A percentile compares a stretch with the other conserved stretches of the same genome.
Evolutionary conservation across 2,329 filamentous ascomycete genomes (phyloP).

Genomic region (Nigrospora sphaerica): DNA sequence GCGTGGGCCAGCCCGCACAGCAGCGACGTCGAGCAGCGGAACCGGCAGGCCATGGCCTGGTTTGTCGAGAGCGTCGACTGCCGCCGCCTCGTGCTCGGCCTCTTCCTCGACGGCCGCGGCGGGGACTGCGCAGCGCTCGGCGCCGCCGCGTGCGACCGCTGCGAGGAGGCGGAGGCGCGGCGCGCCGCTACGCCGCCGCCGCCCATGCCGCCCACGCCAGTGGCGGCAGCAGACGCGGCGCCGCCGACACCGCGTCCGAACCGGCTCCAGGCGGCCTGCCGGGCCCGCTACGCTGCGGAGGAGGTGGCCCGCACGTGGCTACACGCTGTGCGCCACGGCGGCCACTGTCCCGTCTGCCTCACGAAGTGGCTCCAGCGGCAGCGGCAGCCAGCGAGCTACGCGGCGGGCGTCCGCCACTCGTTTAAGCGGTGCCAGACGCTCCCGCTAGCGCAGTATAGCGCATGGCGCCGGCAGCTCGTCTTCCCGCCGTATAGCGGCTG

Average conservation of each 20-base stretch:
- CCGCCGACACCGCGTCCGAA: no score
- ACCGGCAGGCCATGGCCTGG: neutral
- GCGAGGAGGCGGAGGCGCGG: no score
- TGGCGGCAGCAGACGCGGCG: no score
- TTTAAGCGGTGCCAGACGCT: neutral
- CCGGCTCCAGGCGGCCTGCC: neutral
- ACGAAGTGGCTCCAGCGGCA: no score
- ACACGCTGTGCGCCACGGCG: no score
- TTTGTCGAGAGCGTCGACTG: neutral
- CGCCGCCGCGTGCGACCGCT: no score
- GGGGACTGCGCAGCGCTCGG: neutral
- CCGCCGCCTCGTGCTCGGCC: neutral
- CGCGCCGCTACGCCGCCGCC: no score
- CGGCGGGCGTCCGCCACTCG: neutral
- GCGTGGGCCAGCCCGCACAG: no score
- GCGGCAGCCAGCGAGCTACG: neutral
- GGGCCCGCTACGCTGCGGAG: no score
- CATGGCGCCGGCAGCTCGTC: neutral
- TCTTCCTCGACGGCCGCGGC: neutral
- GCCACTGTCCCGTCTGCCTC: no score
- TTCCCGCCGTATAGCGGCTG: neutral
- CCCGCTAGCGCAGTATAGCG: neutral
- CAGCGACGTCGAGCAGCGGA: no score
- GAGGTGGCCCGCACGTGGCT: no score
- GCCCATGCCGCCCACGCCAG: neutral